A percentile compares a stretch with the other conserved stretches of the same genome.
phyloP scores from a whole-genome alignment of 2,329 filamentous ascomycete genomes.

The Hypomyces rosellus region DNA sequence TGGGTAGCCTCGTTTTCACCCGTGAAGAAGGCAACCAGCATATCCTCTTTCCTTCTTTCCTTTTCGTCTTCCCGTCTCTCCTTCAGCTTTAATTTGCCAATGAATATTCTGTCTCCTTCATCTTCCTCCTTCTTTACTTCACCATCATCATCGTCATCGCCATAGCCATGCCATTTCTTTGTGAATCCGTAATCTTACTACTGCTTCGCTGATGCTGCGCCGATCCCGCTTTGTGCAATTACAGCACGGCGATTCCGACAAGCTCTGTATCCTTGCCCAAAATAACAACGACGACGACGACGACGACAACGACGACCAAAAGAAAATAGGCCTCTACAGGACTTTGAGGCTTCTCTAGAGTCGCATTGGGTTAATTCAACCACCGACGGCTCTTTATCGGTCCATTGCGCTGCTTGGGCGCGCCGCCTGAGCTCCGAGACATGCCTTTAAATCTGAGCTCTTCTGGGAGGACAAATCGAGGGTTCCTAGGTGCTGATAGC shows the following conservation, averaged over 20 bases:
- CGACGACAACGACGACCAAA: too few species aligned
- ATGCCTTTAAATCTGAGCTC: slow-evolving; percentile 26
- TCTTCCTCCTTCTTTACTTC: slow-evolving; percentile 1
- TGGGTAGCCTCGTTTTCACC: too few species aligned
- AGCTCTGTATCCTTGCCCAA: too few species aligned
- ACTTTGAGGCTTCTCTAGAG: not conserved
- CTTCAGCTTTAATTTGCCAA: too few species aligned
- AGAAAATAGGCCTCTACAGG: not conserved
- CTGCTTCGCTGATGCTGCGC: slow-evolving; percentile 3
- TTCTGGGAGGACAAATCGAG: slow-evolving; percentile 36
- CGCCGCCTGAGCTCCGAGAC: slow-evolving; percentile 11
- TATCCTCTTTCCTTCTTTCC: not conserved
- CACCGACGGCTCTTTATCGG: too few species aligned
- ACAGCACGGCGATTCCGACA: not conserved
- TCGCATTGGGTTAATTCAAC: not conserved
- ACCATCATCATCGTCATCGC: not conserved
- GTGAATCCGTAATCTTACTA: not conserved
- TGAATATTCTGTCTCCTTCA: not conserved
- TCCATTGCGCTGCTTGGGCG: not conserved
- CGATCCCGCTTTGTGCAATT: not conserved
- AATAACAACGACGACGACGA: too few species aligned
- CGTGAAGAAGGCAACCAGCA: too few species aligned
- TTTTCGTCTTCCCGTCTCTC: not conserved
- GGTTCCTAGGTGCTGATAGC: slow-evolving; percentile 45
- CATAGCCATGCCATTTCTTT: not conserved